Conservation (phyloP, 306 rosid species). For the Cucumis sativus region Cucumber_9930_V3 NC_026660.2:28501501-28502000, state of each 20-base stretch:
- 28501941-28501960: background rate
- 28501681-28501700: too few relatives aligned
- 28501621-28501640: too few relatives aligned
- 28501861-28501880: background rate
- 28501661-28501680: too few relatives aligned
- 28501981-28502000: background rate
- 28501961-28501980: background rate
- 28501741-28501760: background rate
- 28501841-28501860: background rate
- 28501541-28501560: too few relatives aligned
- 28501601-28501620: too few relatives aligned
- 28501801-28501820: background rate
- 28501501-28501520: too few relatives aligned
- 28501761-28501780: background rate
- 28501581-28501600: too few relatives aligned
- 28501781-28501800: background rate
- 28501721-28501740: too few relatives aligned
- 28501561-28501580: too few relatives aligned
- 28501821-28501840: background rate
- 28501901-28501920: background rate
- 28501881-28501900: background rate
- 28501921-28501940: background rate
- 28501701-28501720: too few relatives aligned
- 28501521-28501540: too few relatives aligned
- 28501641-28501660: too few relatives aligned